Conservation (phyloP, 2,329 filamentous ascomycete genomes). For the Xylaria sp. region DNA sequence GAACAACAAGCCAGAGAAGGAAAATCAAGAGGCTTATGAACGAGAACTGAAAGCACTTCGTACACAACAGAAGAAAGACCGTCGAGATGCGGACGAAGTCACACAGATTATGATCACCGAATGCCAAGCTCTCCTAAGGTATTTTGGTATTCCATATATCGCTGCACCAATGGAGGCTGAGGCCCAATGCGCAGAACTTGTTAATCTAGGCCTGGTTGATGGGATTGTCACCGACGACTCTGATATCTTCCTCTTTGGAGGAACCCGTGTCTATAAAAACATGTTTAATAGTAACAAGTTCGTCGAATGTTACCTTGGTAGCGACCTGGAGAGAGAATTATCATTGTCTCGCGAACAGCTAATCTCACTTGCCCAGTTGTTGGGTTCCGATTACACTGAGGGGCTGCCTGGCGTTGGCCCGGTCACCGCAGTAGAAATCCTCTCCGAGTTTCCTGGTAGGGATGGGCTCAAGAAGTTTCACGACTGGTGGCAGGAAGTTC, state of each 20-base stretch:
- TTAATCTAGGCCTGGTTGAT: constrained; percentile 85
- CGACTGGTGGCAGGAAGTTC: constrained; percentile 85
- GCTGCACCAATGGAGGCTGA: constrained; percentile 99
- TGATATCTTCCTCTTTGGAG: constrained; percentile 95
- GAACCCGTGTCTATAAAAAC: constrained; percentile 97
- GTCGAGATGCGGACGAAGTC: constrained; percentile 94
- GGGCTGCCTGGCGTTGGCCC: constrained; percentile 89
- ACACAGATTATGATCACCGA: constrained; percentile 95
- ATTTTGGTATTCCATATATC: constrained; percentile 95
- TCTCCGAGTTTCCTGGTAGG: constrained; percentile 79
- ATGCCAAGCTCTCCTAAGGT: constrained; percentile 85
- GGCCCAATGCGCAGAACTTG: constrained; percentile 93
- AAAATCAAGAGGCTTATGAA: constrained; percentile 82
- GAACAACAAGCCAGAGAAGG: constrained; percentile 72
- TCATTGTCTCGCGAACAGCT: constrained; percentile 85
- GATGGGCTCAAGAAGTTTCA: constrained; percentile 74
- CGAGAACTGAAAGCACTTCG: constrained; percentile 84
- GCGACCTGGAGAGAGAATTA: constrained; percentile 87
- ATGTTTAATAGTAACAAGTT: constrained; percentile 99
- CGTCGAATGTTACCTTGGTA: constrained; percentile 89
- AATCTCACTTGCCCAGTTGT: constrained; percentile 85
- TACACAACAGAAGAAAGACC: constrained; percentile 94
- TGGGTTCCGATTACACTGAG: constrained; percentile 95
- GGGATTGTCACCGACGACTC: constrained; percentile 98
- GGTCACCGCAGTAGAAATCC: constrained; percentile 90